These are phyloP conservation scores for Pseudocercospora eumusae DNA, from an alignment of 2,329 filamentous ascomycete genomes.

Conservation along the genomic window DNA sequence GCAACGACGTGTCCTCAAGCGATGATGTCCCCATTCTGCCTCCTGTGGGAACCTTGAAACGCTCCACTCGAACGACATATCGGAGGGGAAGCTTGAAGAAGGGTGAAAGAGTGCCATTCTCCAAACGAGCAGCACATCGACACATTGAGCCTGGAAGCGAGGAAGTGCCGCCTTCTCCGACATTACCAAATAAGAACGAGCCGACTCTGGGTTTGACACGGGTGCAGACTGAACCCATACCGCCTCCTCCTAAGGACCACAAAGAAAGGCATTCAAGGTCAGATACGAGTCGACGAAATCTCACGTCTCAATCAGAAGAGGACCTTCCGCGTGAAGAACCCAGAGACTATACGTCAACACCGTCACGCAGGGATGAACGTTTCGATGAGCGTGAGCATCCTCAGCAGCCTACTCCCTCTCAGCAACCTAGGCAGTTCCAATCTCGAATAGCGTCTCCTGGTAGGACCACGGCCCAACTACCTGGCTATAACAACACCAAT, in stretches of 20 bases:
- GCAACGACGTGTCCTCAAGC: conserved; percentile 41
- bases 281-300: conserved; percentile 52
- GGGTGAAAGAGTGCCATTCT: conserved; percentile 72
- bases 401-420: conserved; percentile 40
- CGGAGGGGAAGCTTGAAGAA: conserved; percentile 82
- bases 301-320: conserved; percentile 38
- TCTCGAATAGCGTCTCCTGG: conserved; percentile 59
- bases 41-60: conserved; percentile 71
- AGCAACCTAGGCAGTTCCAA: conserved; percentile 54
- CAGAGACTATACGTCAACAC: conserved; percentile 13
- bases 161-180: conserved; percentile 52
- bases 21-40: conserved; percentile 88
- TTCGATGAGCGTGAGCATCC: conserved; percentile 22
- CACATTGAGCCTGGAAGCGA: conserved; percentile 64
- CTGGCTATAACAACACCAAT: conserved; percentile 47
- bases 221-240: conserved; percentile 69
- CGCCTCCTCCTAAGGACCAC: conserved; percentile 45
- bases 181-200: conserved; percentile 41
- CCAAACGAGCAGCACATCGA: conserved; percentile 67
- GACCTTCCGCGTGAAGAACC: conserved; percentile 17
- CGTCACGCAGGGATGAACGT: conserved; percentile 20
- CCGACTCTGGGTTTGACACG: conserved; percentile 58
- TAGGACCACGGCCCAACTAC: conserved; percentile 55
- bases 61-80: conserved; percentile 91
- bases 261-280: conserved; percentile 64